A percentile compares a stretch with the other conserved stretches of the same genome.
Conservation (phyloP, 2,329 filamentous ascomycete genomes). For the Microdochium nivale region DNA sequence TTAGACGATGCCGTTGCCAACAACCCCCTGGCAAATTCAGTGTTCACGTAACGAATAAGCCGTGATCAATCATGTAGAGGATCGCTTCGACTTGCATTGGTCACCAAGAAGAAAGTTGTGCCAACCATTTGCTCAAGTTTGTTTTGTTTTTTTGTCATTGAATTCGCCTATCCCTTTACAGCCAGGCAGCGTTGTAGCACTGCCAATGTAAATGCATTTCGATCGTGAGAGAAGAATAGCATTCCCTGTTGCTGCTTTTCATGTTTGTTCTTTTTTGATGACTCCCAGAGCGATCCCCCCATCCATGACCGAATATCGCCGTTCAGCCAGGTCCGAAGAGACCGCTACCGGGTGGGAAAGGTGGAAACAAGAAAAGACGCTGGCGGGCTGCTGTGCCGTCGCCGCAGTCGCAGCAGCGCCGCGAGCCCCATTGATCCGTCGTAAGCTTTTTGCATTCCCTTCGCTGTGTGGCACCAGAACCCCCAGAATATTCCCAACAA, state of each 20-base stretch:
- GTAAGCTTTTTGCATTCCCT: background rate
- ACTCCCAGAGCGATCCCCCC: background rate
- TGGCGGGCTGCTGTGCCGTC: background rate
- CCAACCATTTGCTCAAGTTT: background rate
- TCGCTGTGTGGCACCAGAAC: background rate
- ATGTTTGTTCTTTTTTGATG: background rate
- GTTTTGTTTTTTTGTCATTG: slow-evolving; percentile 1
- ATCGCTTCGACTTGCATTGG: too few species aligned
- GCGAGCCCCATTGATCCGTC: background rate
- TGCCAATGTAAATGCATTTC: slow-evolving; percentile 1
- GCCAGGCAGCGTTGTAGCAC: background rate
- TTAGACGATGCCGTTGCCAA: too few species aligned
- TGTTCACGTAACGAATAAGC: too few species aligned
- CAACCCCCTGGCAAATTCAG: too few species aligned
- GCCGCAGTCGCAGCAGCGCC: background rate
- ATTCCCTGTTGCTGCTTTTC: background rate
- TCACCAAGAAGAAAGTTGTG: too few species aligned
- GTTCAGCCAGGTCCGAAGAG: background rate
- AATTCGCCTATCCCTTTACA: slow-evolving; percentile 1
- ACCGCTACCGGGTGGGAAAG: background rate
- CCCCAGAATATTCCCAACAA: slow-evolving; percentile 2
- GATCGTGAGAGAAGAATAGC: background rate
- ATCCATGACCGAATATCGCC: background rate
- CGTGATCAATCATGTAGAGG: too few species aligned
- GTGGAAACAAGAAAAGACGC: background rate